These are phyloP conservation scores for Boletus fagicola DNA, from an alignment of 768 basidiomycete species.

Conservation along the genomic window DNA sequence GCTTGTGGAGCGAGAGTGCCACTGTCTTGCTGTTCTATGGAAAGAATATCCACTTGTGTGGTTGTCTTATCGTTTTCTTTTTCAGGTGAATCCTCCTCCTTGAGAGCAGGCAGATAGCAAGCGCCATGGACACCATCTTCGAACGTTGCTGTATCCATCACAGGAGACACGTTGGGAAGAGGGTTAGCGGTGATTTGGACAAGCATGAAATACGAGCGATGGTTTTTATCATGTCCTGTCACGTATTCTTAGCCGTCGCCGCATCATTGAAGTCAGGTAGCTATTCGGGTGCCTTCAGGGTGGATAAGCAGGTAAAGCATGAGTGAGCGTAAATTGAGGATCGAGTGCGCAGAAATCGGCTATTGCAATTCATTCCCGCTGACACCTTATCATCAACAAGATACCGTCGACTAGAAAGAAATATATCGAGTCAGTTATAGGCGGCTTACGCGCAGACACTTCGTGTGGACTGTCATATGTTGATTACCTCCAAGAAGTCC, in stretches of 20 bases:
- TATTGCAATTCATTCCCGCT: background rate
- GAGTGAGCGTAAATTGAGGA: background rate
- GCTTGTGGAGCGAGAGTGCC: background rate
- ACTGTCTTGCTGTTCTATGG: slow-evolving; percentile 7
- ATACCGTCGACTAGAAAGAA: background rate
- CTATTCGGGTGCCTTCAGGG: background rate
- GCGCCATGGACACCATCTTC: background rate
- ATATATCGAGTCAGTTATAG: background rate
- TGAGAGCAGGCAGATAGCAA: background rate
- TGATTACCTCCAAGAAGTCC: background rate
- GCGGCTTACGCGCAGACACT: background rate
- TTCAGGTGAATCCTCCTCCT: background rate
- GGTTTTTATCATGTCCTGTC: background rate
- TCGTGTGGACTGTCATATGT: background rate
- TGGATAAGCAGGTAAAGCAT: background rate
- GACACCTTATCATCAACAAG: background rate
- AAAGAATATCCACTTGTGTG: background rate
- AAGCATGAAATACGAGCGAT: background rate
- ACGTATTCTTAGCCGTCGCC: background rate
- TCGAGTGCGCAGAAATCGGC: background rate
- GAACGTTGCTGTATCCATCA: slow-evolving; percentile 1
- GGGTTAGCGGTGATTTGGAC: background rate
- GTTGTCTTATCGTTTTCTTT: slow-evolving; percentile 5
- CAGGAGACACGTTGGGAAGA: background rate
- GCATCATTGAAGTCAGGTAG: background rate